Percentiles rank a stretch among this genome's conserved stretches.
Evolutionary conservation across 2,329 filamentous ascomycete genomes (phyloP).

Genomic region (Alternaria consortialis): DNA sequence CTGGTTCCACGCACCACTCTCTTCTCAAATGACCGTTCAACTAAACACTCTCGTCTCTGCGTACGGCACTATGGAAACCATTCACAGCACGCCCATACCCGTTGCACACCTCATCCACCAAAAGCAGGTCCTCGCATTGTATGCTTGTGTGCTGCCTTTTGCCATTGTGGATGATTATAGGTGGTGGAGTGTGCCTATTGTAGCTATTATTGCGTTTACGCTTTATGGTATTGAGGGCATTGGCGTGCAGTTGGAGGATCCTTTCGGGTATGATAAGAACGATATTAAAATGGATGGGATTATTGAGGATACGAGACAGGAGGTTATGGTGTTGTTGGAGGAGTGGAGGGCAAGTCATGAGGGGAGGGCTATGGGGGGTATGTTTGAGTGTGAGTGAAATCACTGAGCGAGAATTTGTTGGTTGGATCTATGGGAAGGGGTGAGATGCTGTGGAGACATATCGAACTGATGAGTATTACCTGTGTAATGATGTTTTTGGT

Average conservation of each 20-base stretch:
- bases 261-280: slow-evolving; percentile 71
- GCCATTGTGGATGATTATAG: slow-evolving; percentile 69
- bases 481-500: not conserved
- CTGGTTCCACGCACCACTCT: slow-evolving; percentile 69
- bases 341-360: slow-evolving; percentile 62
- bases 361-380: slow-evolving; percentile 40
- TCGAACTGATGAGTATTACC: not conserved
- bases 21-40: slow-evolving; percentile 66
- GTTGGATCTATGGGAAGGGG: not conserved
- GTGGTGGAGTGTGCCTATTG: slow-evolving; percentile 69
- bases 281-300: slow-evolving; percentile 75
- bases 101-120: slow-evolving; percentile 72
- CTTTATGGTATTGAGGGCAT: slow-evolving; percentile 72
- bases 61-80: slow-evolving; percentile 72
- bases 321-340: slow-evolving; percentile 65
- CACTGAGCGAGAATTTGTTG: not conserved
- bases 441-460: not conserved
- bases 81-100: slow-evolving; percentile 69
- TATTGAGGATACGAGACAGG: slow-evolving; percentile 66
- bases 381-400: slow-evolving; percentile 39
- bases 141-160: slow-evolving; percentile 68
- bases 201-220: slow-evolving; percentile 69
- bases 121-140: slow-evolving; percentile 70
- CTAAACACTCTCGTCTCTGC: slow-evolving; percentile 66
- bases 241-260: slow-evolving; percentile 70